Base-by-base conservation (phyloP, 768 basidiomycete species). In the Pleurotus tuber-regium region DNA sequence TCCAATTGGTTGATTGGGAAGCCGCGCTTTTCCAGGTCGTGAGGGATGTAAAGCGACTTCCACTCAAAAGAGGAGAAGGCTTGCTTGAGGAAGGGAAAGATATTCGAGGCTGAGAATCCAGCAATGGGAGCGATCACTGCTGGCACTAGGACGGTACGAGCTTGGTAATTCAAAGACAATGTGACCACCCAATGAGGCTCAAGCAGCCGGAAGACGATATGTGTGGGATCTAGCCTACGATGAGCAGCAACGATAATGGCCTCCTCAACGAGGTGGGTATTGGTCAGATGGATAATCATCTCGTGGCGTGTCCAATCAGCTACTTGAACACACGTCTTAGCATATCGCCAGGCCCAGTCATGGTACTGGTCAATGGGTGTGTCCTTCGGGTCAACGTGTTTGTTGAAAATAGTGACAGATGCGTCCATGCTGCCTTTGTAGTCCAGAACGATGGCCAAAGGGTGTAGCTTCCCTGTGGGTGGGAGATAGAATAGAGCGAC, bases 321-420 rank as follows among this genome's bases (percentile, higher is more conserved):
- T 4, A 60, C 57, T 36, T 62, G 62, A n/a, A 53, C 56, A 40
- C 64, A 65, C 55, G 56, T 65, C 52, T 68, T 68, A 11, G 66
- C 66, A 31, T 66, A 66, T 14, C 66, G 63, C 66, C 66, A 68
- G 0, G 65, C 65, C 66, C 66, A 68, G 35, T 68, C 66, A 11
- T n/a, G 18, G 4, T 41, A 44, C 42, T 66, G 57, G 42, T 55
- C 44, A 4, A 33, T 40, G 1, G 24, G 8, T 14, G 39, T 36
- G 11, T 33, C 41, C 2, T 57, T 59, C 1, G 58, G 30, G 18
- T 36, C 42, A 19, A 54, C 35, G 26, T 65, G 59, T 25, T 54
- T 57, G 52, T 68, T 68, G 59, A 68, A 63, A 39, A 66, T 64
- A 24, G 60, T 61, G 40, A 66, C 62, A 19, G 65, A 63, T 1